Evolutionary conservation across 1,284 basidiomycete genomes (phyloP).

Genomic region (Spongispora temasekensis): DNA sequence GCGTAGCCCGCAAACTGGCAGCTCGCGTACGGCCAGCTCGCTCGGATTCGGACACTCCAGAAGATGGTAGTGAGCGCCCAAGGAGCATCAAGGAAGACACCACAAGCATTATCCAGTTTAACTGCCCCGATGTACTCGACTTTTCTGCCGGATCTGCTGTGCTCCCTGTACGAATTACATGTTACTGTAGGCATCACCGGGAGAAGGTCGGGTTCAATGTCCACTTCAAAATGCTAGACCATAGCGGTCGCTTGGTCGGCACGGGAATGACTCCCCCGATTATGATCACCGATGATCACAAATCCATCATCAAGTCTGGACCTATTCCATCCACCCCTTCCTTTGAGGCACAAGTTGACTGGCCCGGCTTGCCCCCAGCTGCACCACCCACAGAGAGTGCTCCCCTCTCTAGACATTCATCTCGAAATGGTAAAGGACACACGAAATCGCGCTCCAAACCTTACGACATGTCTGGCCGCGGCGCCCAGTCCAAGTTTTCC

Average conservation of each 20-base stretch:
- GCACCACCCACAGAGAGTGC: conserved; percentile 32
- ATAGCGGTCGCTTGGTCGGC: conserved; percentile 80
- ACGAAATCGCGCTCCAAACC: conserved; percentile 55
- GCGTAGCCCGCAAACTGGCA: conserved; percentile 83
- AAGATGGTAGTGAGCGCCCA: conserved; percentile 47
- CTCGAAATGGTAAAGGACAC: conserved; percentile 34
- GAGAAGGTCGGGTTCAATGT: conserved; percentile 97
- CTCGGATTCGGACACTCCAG: conserved; percentile 73
- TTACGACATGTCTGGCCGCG: conserved; percentile 54
- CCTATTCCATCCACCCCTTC: conserved; percentile 19
- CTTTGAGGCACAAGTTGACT: conserved; percentile 44
- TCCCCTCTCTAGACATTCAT: conserved; percentile 46
- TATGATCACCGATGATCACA: conserved; percentile 99
- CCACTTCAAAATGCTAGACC: conserved; percentile 86
- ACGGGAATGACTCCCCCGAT: conserved; percentile 87
- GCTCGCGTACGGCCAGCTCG: conserved; percentile 74
- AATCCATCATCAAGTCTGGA: conserved; percentile 60
- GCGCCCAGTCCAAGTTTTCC: conserved; percentile 38
- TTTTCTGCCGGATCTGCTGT: conserved; percentile 88
- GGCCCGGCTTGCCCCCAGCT: conserved; percentile 39
- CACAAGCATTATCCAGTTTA: conserved; percentile 92
- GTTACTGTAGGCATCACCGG: conserved; percentile 98
- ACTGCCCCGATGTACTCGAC: conserved; percentile 90
- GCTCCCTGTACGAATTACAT: conserved; percentile 94
- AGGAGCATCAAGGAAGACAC: conserved; percentile 65